Evolutionary conservation across 306 rosid species (phyloP).

Genomic region (Malus sieversii): DNA sequence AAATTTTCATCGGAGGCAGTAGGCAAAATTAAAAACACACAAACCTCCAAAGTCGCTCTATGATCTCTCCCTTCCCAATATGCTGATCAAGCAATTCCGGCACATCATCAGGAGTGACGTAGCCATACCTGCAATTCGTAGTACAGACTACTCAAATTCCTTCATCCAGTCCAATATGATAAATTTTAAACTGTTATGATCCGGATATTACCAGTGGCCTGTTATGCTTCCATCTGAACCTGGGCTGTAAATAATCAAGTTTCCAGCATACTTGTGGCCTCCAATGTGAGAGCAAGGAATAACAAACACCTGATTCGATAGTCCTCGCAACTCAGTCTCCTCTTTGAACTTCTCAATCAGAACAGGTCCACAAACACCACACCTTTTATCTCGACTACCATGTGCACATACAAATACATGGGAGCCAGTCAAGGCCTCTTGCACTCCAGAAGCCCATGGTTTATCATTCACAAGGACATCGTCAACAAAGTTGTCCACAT

Average conservation of each 20-base stretch:
- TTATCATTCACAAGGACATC: slow-evolving; percentile 74
- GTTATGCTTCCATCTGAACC: slow-evolving; percentile 49
- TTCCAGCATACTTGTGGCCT: slow-evolving; percentile 92
- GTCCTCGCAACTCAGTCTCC: slow-evolving; percentile 58
- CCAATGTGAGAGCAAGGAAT: slow-evolving; percentile 77
- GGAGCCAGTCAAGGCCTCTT: slow-evolving; percentile 50
- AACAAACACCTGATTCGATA: slow-evolving; percentile 55
- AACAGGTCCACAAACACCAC: slow-evolving; percentile 93
- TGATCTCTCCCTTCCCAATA: slow-evolving; percentile 71
- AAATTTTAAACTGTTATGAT: background rate
- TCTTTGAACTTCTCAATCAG: slow-evolving; percentile 55
- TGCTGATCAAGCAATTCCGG: slow-evolving; percentile 77
- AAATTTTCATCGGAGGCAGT: background rate
- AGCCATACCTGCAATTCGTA: slow-evolving; percentile 72
- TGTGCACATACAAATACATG: slow-evolving; percentile 85
- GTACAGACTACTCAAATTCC: background rate
- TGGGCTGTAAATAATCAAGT: slow-evolving; percentile 59
- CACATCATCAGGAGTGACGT: slow-evolving; percentile 81
- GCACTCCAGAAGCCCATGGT: slow-evolving; percentile 55
- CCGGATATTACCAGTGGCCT: slow-evolving; percentile 70
- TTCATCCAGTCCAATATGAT: background rate
- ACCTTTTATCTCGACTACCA: slow-evolving; percentile 81
- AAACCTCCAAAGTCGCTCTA: slow-evolving; percentile 81
- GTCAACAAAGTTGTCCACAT: slow-evolving; percentile 61
- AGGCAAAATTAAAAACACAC: slow-evolving; percentile 15